A percentile compares a stretch with the other conserved stretches of the same genome.
phyloP scores from a whole-genome alignment of 2,329 filamentous ascomycete genomes.

The Ambrosiella cleistominuta region DNA sequence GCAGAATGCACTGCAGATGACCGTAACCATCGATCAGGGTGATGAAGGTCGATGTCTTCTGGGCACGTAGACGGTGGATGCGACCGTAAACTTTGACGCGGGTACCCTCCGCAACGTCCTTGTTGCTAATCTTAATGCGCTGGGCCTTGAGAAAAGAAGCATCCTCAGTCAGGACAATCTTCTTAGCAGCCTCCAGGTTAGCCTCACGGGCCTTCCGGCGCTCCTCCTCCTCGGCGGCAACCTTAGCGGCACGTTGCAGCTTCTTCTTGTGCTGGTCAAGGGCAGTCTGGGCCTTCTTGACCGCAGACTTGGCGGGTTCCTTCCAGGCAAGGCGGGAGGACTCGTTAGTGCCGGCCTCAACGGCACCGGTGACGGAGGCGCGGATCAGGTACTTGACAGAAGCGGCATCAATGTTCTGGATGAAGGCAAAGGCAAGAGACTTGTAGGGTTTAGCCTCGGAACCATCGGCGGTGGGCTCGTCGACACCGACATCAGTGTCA shows the following conservation, averaged over 20 bases:
- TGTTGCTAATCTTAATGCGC: constrained; percentile 60
- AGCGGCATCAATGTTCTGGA: constrained; percentile 44
- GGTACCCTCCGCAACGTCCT: constrained; percentile 48
- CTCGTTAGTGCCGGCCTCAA: constrained; percentile 45
- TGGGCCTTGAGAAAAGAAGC: constrained; percentile 52
- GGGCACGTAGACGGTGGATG: constrained; percentile 62
- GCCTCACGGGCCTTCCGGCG: constrained; percentile 52
- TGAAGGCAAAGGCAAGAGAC: constrained; percentile 58
- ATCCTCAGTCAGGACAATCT: constrained; percentile 53
- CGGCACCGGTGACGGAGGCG: constrained; percentile 44
- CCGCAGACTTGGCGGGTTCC: constrained; percentile 61
- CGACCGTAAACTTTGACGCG: constrained; percentile 67
- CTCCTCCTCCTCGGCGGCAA: constrained; percentile 53
- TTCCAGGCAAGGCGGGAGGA: constrained; percentile 55
- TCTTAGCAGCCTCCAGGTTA: constrained; percentile 58
- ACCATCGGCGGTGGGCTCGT: constrained; percentile 49
- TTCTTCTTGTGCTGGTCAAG: constrained; percentile 71
- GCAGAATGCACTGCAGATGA: constrained; percentile 68
- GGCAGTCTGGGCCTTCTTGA: constrained; percentile 68
- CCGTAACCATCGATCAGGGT: constrained; percentile 66
- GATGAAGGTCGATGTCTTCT: constrained; percentile 75
- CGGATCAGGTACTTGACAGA: constrained; percentile 49
- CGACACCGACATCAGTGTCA: constrained; percentile 62
- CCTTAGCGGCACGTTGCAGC: constrained; percentile 57
- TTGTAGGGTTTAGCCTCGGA: constrained; percentile 64